These are phyloP conservation scores for Asparagopsis taxiformis DNA, from an alignment of 31 red algal genomes.

Conservation along the genomic window DNA sequence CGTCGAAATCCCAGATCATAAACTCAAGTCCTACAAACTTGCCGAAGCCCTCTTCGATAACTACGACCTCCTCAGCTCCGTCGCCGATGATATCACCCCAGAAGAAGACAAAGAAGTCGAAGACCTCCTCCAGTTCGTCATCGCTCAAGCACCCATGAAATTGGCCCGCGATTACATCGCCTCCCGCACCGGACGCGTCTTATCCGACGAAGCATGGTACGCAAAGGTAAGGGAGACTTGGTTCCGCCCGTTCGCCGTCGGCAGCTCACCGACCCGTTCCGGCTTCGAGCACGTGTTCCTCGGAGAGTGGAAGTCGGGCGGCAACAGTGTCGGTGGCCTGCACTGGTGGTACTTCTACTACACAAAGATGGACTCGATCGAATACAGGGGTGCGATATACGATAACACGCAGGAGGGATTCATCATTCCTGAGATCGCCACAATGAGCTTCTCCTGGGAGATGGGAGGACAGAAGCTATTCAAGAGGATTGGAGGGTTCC, in stretches of 20 bases:
- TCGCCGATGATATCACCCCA: slow-evolving; percentile 12
- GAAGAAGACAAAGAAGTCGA: slow-evolving; percentile 11
- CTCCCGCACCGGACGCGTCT: background rate
- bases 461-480: background rate
- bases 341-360: slow-evolving; percentile 47
- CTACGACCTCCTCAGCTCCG: slow-evolving; percentile 6
- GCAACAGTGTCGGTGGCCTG: slow-evolving; percentile 14
- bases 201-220: slow-evolving; percentile 6
- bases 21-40: slow-evolving; percentile 25
- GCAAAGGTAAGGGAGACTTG: background rate
- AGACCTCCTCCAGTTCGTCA: slow-evolving; percentile 1
- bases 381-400: slow-evolving; percentile 27
- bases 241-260: slow-evolving; percentile 5
- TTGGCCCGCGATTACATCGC: slow-evolving; percentile 10
- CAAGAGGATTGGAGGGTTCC: slow-evolving; percentile 22
- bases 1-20: slow-evolving; percentile 9
- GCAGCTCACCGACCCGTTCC: background rate
- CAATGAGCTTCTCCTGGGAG: slow-evolving; percentile 26
- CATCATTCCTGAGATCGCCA: slow-evolving; percentile 19
- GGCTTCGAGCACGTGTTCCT: slow-evolving; percentile 45
- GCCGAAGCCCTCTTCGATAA: slow-evolving; percentile 36
- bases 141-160: slow-evolving; percentile 9
- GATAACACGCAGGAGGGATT: background rate
- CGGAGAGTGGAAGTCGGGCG: slow-evolving; percentile 13
- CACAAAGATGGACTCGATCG: slow-evolving; percentile 1